Evolutionary conservation across 1,139 yeast genomes (phyloP), one percentile per base, ranked within the genome.

Genomic region (Yamadazyma mexicana): DNA sequence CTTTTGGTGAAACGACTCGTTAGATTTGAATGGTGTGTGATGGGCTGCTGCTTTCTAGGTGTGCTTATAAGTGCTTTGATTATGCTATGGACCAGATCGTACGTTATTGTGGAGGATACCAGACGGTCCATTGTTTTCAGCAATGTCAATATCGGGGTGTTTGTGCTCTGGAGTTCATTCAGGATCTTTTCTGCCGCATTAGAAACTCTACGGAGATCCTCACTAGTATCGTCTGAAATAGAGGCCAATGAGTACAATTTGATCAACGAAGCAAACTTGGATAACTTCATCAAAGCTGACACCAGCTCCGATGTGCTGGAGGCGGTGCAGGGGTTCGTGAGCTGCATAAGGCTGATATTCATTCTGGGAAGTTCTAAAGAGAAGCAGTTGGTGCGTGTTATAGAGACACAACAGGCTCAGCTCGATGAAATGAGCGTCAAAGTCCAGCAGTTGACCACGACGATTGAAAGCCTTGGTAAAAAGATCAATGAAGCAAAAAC

Each of bases 61-160:
- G 56, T 62, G 3, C 20, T 59, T 2, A 45, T 53, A 14, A 60
- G 66, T 3, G 51, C 64, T 2, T 20, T 45, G 1, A 37, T 64
- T 16, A 59, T 66, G 62, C 41, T 59, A 4, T 48, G 53, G 44
- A 55, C 66, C 0, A 49, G 69, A 38, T 45, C 44, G 16, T 50
- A 51, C 38, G 56, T 66, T 2, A 54, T 58, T 1, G 59, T 59
- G 12, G 67, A 62, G 26, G 61, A 54, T n/a, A 35, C 57, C 11
- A 47, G 69, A 24, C 58, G 52, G 37, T 49, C 54, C 23, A 50
- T 62, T 32, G 64, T 64, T 1, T 66, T 66, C 43, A 65, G 56
- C 42, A 59, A 64, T 44, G 54, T 66, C 34, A 65, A 64, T 43
- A 57, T 66, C 30, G 47, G 53, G 10, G 42, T 66, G 16, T 64